Percentiles rank a stretch among this genome's conserved stretches.
These are phyloP conservation scores for Cyclanthera cordifolia DNA, from an alignment of 306 rosid species.

Conservation along the genomic window DNA sequence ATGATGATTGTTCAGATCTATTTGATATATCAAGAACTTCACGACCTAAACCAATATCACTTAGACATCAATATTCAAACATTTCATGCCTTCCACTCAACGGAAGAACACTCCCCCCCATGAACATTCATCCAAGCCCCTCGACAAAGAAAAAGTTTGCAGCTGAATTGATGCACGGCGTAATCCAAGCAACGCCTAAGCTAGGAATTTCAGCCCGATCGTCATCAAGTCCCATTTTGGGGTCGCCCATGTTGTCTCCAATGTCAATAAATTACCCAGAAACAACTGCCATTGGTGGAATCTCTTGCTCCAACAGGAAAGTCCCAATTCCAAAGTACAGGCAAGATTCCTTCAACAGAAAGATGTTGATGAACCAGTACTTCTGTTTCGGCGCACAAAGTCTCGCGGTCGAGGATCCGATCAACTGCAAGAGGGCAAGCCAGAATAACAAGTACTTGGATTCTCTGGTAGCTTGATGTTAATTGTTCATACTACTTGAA, in stretches of 20 bases:
- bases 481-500: neutral
- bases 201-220: conserved; percentile 22
- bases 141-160: conserved; percentile 48
- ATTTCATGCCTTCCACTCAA: conserved; percentile 41
- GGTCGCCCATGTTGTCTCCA: conserved; percentile 36
- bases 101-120: conserved; percentile 33
- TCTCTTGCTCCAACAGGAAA: conserved; percentile 27
- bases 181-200: conserved; percentile 54
- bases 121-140: conserved; percentile 48
- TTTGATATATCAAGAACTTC: conserved; percentile 21
- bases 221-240: conserved; percentile 24
- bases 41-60: conserved; percentile 42
- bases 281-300: conserved; percentile 20
- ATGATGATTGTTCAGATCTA: conserved; percentile 32
- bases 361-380: conserved; percentile 52
- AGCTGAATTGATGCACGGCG: conserved; percentile 69
- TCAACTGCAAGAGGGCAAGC: conserved; percentile 28
- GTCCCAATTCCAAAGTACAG: conserved; percentile 18
- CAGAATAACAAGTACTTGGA: conserved; percentile 25
- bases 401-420: conserved; percentile 31
- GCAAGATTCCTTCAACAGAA: conserved; percentile 37
- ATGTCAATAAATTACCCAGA: conserved; percentile 30
- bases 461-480: conserved; percentile 44
- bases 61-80: conserved; percentile 51
- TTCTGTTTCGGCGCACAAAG: conserved; percentile 65